A percentile compares a stretch with the other conserved stretches of the same genome.
These are phyloP conservation scores for Dendryphion nanum DNA, from an alignment of 2,329 filamentous ascomycete genomes.

Conservation along the genomic window DNA sequence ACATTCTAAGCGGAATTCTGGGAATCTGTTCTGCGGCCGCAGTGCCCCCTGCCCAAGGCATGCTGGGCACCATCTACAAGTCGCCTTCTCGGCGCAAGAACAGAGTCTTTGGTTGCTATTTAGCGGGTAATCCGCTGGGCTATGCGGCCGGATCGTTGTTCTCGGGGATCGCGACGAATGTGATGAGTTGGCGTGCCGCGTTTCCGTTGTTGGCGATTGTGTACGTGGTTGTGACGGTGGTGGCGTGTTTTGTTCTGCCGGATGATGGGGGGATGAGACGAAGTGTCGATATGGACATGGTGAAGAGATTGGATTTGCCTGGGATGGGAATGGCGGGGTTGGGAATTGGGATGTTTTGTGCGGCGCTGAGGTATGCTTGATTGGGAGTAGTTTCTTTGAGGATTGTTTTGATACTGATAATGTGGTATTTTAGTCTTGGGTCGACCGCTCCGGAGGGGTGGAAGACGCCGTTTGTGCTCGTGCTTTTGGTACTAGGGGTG, in stretches of 20 bases:
- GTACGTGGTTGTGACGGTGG: conserved; percentile 58
- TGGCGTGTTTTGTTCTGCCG: conserved; percentile 63
- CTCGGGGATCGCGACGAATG: conserved; percentile 59
- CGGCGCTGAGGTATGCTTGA: conserved; percentile 58
- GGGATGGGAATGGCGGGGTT: conserved; percentile 61
- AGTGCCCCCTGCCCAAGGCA: conserved; percentile 63
- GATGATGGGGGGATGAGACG: conserved; percentile 50
- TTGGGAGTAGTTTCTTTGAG: too few species aligned
- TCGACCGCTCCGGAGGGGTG: conserved; percentile 61
- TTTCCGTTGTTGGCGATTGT: conserved; percentile 64
- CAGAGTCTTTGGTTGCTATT: conserved; percentile 62
- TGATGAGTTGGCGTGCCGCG: conserved; percentile 63
- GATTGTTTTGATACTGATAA: too few species aligned
- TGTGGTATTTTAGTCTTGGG: too few species aligned
- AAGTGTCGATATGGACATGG: conserved; percentile 45
- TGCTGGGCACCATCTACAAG: conserved; percentile 63
- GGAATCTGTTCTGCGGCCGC: conserved; percentile 65
- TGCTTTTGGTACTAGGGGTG: conserved; percentile 60
- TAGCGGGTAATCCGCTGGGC: conserved; percentile 57
- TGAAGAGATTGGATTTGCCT: conserved; percentile 60
- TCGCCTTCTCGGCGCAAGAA: conserved; percentile 63
- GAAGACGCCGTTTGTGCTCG: conserved; percentile 61
- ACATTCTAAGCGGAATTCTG: conserved; percentile 62
- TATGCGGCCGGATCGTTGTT: conserved; percentile 60
- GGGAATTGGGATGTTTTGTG: conserved; percentile 66